Conservation (phyloP, 1,284 basidiomycete species). For the Rugiboletus extremiorientalis region DNA sequence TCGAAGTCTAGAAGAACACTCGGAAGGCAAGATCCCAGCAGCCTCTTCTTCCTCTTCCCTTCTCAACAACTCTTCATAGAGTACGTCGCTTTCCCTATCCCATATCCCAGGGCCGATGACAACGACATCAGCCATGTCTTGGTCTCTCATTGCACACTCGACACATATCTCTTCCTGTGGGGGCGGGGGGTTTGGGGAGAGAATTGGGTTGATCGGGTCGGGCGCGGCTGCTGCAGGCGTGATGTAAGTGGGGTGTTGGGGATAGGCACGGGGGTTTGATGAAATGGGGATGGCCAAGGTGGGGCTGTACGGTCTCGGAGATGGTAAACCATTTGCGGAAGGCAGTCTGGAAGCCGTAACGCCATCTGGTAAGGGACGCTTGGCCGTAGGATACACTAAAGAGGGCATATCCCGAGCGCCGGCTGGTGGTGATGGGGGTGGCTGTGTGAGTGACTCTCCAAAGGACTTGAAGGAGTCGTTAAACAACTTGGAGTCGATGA, state of each 20-base stretch:
- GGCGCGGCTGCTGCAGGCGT: constrained; percentile 52
- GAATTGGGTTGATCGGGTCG: constrained; percentile 58
- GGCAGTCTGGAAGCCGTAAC: constrained; percentile 35
- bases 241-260: constrained; percentile 75
- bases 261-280: constrained; percentile 61
- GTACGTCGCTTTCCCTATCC: constrained; percentile 87
- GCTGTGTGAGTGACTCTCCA: constrained; percentile 25
- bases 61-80: constrained; percentile 76
- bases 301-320: constrained; percentile 54
- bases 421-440: constrained; percentile 23
- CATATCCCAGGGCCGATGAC: constrained; percentile 86
- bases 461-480: constrained; percentile 34
- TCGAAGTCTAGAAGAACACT: constrained; percentile 55
- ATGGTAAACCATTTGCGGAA: constrained; percentile 41
- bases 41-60: constrained; percentile 72
- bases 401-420: constrained; percentile 30
- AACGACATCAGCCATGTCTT: constrained; percentile 96
- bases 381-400: constrained; percentile 39
- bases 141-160: constrained; percentile 98
- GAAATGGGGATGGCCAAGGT: constrained; percentile 52
- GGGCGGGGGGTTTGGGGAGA: constrained; percentile 47
- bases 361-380: constrained; percentile 44
- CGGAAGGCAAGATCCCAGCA: constrained; percentile 44
- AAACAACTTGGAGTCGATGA: constrained; percentile 29
- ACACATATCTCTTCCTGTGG: constrained; percentile 85